Evolutionary conservation across 2,329 filamentous ascomycete species (phyloP), one percentile per base, ranked within the genome.

Genomic region (Fonsecaea monophora): DNA sequence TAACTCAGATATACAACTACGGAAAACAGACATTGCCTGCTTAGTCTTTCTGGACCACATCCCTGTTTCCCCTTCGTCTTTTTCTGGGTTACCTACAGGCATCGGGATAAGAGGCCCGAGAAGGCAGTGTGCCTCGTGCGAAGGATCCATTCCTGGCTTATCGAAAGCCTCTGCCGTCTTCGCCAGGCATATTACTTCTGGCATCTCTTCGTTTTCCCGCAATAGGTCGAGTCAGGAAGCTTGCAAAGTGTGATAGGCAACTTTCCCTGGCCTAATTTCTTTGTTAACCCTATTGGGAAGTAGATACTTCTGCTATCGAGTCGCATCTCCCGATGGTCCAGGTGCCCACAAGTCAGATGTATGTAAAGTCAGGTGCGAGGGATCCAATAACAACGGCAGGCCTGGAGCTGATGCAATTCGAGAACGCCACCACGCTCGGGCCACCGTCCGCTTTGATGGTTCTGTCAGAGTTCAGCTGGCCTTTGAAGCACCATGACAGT

Each of bases 401-500:
- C n/a, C 42, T 21, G 42, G 42, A 48, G 42, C n/a, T 21, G 37
- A 15, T 13, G 4, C 8, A 21, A 10, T 18, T 48, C n/a, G 42
- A 48, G 45, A 50, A 50, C 45, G 45, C 25, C 45, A 13, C 18
- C 9, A 30, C 45, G 45, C 45, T 50, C 45, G 45, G 45, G 45
- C 18, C 45, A 50, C 45, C 8, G 15, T 18, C 18, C 45, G 45
- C 21, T 25, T 30, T 50, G 45, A 25, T 13, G 21, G 6, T 50
- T 13, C 21, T 50, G 45, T 50, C 45, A 25, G 21, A 50, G 45
- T 50, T 30, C 45, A 50, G 45, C 45, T 50, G 45, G 15, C 9
- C 9, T 50, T 50, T 21, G 45, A 50, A 21, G 45, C 45, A 50
- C 45, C 45, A 30, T 50, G 45, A 21, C 45, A 50, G 45, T 50